Evolutionary conservation across 1,284 basidiomycete species (phyloP).

Genomic region (Malassezia furfur): DNA sequence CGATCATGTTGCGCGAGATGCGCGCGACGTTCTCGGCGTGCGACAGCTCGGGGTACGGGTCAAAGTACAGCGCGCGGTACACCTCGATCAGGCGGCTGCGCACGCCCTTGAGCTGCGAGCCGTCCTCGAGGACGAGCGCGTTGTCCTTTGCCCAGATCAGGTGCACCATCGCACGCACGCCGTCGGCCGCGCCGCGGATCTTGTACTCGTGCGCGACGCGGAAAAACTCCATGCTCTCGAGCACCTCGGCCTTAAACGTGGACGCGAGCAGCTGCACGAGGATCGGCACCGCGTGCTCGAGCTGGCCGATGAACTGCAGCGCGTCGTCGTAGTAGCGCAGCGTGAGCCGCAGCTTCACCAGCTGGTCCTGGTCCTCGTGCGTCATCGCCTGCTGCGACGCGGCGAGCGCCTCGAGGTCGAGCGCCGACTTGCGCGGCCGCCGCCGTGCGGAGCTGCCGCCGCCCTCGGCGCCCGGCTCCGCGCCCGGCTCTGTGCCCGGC

Average conservation of each 20-base stretch:
- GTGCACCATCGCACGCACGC: constrained; percentile 92
- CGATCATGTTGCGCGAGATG: constrained; percentile 95
- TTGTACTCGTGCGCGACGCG: constrained; percentile 72
- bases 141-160: constrained; percentile 96
- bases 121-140: constrained; percentile 64
- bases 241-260: constrained; percentile 82
- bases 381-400: constrained; percentile 33
- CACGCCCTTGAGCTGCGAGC: constrained; percentile 78
- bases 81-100: constrained; percentile 78
- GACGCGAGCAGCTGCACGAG: constrained; percentile 73
- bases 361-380: constrained; percentile 37
- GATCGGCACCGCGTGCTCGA: constrained; percentile 69
- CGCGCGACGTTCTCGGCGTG: constrained; percentile 78
- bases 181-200: constrained; percentile 56
- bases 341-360: constrained; percentile 65
- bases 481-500: constrained; percentile 18
- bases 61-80: constrained; percentile 82
- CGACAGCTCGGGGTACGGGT: constrained; percentile 51
- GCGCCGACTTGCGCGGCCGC: constrained; percentile 50
- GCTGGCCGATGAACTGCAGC: constrained; percentile 69
- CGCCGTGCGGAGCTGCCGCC: background rate
- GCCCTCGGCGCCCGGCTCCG: constrained; percentile 19
- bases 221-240: constrained; percentile 95
- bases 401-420: constrained; percentile 32
- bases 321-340: constrained; percentile 84